Base-by-base conservation (phyloP, 306 rosid genomes). In the Rosa multiflora region DNA sequence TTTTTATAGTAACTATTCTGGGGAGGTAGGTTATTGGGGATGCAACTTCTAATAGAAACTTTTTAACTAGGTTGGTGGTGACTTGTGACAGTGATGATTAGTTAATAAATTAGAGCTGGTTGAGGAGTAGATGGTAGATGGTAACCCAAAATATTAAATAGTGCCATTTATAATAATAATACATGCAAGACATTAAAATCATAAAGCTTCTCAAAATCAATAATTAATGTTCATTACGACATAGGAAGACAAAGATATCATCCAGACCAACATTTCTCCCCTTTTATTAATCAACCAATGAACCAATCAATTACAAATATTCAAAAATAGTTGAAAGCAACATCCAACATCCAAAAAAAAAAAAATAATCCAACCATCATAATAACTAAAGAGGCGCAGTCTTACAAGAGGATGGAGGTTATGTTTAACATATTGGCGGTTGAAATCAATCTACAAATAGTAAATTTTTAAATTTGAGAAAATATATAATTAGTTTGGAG, bases 131-230 rank as follows among this genome's bases (percentile, higher is more conserved):
- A 29, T 26, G 14, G 39, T 67, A 17, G 62, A 29, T 11, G 14
- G 39, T 69, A 17, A 48, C 70, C 62, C 70, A 59, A 67, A 82
- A 67, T 67, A 83, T 48, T 79, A 63, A 42, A 83, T 75, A 10
- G 66, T 23, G 15, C 15, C 66, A 61, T 4, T 23, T 39, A 23
- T 13, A 14, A 14, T 44, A 44, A 51, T 39, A 17, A 70, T 47
- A 48, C 42, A 10, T 47, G 63, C 18, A 35, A 47, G 32, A 74
- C 5, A 26, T 63, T 13, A 14, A 14, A 23, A 67, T 67, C 52
- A 52, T 43, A 73, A 10, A 21, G 73, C 66, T 67, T 74, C 26
- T 56, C 6, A 29, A 26, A 43, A 66, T 79, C 32, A 69, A 40
- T 23, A 44, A 55, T 8, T 8, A 51, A 51, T 51, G 56, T 52